phyloP scores from a whole-genome alignment of 2,329 filamentous ascomycete species.

The Niveomyces coronatus region DNA sequence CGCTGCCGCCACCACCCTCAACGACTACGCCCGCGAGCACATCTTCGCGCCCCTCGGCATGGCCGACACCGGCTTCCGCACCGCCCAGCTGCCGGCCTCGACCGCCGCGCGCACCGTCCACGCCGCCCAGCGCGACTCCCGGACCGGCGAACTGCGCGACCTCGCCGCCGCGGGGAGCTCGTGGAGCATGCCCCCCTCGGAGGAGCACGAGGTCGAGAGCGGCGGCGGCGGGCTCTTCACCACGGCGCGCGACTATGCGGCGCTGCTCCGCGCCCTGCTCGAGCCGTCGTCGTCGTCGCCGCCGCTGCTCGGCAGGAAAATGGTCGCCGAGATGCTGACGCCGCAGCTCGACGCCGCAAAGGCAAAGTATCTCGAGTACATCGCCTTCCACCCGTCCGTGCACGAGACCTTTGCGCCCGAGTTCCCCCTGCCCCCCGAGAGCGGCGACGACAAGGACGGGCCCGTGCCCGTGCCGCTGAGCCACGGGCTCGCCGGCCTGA shows the following conservation, averaged over 20 bases:
- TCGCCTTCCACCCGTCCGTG: constrained; percentile 12
- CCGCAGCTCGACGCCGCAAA: constrained; percentile 24
- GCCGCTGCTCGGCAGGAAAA: constrained; percentile 14
- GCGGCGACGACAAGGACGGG: too few species aligned
- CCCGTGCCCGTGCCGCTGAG: constrained; percentile 20
- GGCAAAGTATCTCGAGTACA: constrained; percentile 11
- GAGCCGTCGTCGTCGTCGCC: too few species aligned
- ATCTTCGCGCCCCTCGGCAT: constrained; percentile 19
- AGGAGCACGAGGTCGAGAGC: constrained; percentile 19
- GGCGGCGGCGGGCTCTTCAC: constrained; percentile 26
- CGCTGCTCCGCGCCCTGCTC: constrained; percentile 18
- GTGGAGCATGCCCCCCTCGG: constrained; percentile 12
- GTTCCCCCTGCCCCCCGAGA: too few species aligned
- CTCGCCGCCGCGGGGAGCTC: too few species aligned
- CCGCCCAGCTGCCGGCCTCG: constrained; percentile 6
- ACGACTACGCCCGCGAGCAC: constrained; percentile 15
- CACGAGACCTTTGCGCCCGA: constrained; percentile 25
- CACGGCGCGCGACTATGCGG: constrained; percentile 22
- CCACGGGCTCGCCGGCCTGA: constrained; percentile 28
- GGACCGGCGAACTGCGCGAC: constrained; percentile 5
- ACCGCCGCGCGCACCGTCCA: constrained; percentile 6
- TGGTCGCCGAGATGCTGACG: constrained; percentile 18
- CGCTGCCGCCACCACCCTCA: constrained; percentile 20
- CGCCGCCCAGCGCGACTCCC: constrained; percentile 2
- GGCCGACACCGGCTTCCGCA: constrained; percentile 17